Evolutionary conservation across 768 basidiomycete species (phyloP).

Genomic region (Suillus discolor): DNA sequence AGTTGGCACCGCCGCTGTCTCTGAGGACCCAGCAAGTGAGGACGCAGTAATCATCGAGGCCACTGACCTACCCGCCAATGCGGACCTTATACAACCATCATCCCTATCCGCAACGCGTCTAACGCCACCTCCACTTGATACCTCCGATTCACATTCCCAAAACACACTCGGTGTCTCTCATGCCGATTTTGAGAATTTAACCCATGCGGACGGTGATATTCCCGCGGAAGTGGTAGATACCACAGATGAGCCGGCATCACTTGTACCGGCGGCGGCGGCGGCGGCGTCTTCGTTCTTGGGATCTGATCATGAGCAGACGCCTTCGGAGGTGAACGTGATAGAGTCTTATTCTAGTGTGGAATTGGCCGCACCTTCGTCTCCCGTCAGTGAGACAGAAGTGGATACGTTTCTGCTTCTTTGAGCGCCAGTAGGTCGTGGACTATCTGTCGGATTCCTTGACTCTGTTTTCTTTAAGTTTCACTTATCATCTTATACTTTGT

Average conservation of each 20-base stretch:
- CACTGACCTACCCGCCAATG: background rate
- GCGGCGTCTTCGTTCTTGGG: conserved; percentile 4
- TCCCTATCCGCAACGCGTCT: background rate
- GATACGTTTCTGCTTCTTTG: conserved; percentile 29
- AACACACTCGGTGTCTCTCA: background rate
- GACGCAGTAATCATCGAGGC: background rate
- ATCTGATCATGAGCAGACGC: conserved; percentile 1
- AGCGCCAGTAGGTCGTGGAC: conserved; percentile 16
- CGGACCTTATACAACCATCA: background rate
- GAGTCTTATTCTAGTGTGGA: background rate
- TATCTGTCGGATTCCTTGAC: background rate
- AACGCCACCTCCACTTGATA: background rate
- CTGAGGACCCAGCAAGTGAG: background rate
- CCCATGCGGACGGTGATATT: background rate
- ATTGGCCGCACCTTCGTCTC: background rate
- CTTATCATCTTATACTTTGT: background rate
- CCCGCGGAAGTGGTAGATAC: background rate
- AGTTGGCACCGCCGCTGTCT: too few relatives aligned
- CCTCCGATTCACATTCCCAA: background rate
- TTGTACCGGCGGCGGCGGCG: conserved; percentile 4
- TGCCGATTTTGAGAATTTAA: background rate
- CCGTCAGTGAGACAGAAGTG: background rate
- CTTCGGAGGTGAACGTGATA: background rate
- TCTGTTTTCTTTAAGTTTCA: background rate
- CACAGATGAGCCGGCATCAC: background rate